A percentile compares a stretch with the other conserved stretches of the same genome.
Conservation (phyloP, 768 basidiomycete genomes). For the Leccinellum luteum region DNA sequence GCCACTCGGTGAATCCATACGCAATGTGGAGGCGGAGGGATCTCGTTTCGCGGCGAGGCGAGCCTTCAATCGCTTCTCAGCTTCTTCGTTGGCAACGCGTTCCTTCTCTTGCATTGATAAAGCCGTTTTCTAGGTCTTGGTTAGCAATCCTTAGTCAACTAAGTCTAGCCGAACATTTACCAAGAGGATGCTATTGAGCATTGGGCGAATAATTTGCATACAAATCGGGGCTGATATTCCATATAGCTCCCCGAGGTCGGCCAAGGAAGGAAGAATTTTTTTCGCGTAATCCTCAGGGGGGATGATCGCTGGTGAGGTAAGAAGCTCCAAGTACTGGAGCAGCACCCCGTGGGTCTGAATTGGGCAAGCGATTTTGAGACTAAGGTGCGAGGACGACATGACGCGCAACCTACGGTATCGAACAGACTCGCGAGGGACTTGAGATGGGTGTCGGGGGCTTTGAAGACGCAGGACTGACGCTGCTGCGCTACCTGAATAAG, state of each 20-base stretch:
- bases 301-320: constrained; percentile 70
- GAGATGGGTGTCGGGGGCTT: constrained; percentile 68
- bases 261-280: constrained; percentile 70
- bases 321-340: constrained; percentile 87
- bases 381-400: constrained; percentile 13
- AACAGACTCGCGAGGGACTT: constrained; percentile 87
- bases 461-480: constrained; percentile 80
- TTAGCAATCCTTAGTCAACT: constrained; percentile 7
- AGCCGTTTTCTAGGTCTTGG: constrained; percentile 48
- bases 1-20: constrained; percentile 61
- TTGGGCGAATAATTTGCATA: constrained; percentile 92
- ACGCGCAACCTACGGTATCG: constrained; percentile 67
- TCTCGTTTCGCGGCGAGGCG: constrained; percentile 72
- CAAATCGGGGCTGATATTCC: constrained; percentile 84
- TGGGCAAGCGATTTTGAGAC: constrained; percentile 21
- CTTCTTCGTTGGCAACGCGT: constrained; percentile 66
- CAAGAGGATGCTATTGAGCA: constrained; percentile 60
- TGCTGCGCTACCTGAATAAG: constrained; percentile 92
- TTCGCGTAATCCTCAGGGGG: constrained; percentile 69
- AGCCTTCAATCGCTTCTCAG: constrained; percentile 79
- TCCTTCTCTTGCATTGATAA: constrained; percentile 68
- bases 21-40: constrained; percentile 51
- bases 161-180: constrained; percentile 36
- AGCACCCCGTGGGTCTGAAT: constrained; percentile 86
- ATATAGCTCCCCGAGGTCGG: constrained; percentile 70